Evolutionary conservation across 225 moss, liverwort and hornwort species (phyloP), one percentile per base, ranked within the genome.

Genomic region (Thuidium tamariscinum): DNA sequence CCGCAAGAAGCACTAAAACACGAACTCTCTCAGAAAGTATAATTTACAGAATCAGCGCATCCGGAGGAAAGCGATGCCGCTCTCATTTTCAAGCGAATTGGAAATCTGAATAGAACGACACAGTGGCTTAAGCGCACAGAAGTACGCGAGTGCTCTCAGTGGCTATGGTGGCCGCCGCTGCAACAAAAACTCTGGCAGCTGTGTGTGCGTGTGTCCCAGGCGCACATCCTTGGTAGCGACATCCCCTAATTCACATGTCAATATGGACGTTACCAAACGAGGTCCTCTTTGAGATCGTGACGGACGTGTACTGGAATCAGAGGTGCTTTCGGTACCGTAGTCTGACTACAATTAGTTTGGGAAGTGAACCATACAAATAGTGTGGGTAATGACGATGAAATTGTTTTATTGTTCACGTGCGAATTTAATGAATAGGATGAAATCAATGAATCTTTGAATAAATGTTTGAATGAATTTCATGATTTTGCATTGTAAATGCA

Each of bases 131-230:
- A 56, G 32, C 52, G 59, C 8, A 68, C 60, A 86, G 72, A 26
- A 26, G 66, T 27, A 12, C 52, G 22, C 67, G 56, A 62, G 70
- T 27, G 17, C 66, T 59, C 22, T 54, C 17, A 9, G 82, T 66
- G 90, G 82, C 87, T 85, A 85, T 85, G 88, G 88, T 72, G 88
- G 88, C 23, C 41, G 80, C 62, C 36, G 32, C 76, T 87, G 81
- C 87, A 71, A 70, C 77, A n/a, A 71, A 34, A 59, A 75, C 68
- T 67, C 73, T 72, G 32, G 36, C 56, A 57, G 54, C 81, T 27
- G 60, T 52, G 52, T 9, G 54, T n/a, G 48, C 18, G 19, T n/a
- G 54, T 18, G 34, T 39, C 25, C 16, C 5, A 17, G 51, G 51
- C 52, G n/a, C 34, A 63, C 69, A 48, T 86, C 69, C 79, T 79